These are phyloP conservation scores for Postia placenta DNA, from an alignment of 768 basidiomycete genomes.

Conservation along the genomic window DNA sequence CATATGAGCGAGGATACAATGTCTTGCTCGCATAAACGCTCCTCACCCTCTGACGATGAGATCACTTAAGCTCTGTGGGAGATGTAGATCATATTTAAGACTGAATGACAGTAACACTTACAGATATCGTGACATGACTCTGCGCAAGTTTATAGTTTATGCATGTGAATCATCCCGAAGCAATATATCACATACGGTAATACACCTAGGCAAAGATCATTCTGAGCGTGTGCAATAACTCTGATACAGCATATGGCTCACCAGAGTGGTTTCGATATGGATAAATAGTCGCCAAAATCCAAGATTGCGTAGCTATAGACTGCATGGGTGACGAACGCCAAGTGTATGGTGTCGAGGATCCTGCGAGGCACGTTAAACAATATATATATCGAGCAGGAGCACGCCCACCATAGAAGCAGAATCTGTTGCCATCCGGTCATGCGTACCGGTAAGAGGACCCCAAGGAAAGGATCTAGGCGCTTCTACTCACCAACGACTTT, in stretches of 20 bases:
- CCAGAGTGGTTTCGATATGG: slow-evolving; percentile 12
- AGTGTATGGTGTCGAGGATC: slow-evolving; percentile 13
- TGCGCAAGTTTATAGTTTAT: neutral
- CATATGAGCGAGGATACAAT: neutral
- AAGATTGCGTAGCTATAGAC: slow-evolving; percentile 18
- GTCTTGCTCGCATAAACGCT: neutral
- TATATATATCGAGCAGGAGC: neutral
- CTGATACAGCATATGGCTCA: slow-evolving; percentile 4
- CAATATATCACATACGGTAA: neutral
- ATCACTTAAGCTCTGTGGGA: neutral
- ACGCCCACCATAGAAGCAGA: neutral
- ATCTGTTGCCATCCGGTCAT: neutral
- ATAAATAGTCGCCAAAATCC: slow-evolving; percentile 15
- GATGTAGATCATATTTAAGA: too few species aligned
- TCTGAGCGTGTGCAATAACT: neutral
- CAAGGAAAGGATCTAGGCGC: neutral
- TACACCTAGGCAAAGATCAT: neutral
- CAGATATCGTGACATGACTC: neutral
- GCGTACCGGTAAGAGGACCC: neutral
- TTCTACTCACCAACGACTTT: neutral
- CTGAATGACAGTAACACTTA: neutral
- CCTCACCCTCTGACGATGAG: neutral
- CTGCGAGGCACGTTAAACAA: neutral
- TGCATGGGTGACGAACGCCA: slow-evolving; percentile 10
- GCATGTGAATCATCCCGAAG: neutral